Evolutionary conservation across 2,329 filamentous ascomycete species (phyloP).

Genomic region (Penicillium thymicola): DNA sequence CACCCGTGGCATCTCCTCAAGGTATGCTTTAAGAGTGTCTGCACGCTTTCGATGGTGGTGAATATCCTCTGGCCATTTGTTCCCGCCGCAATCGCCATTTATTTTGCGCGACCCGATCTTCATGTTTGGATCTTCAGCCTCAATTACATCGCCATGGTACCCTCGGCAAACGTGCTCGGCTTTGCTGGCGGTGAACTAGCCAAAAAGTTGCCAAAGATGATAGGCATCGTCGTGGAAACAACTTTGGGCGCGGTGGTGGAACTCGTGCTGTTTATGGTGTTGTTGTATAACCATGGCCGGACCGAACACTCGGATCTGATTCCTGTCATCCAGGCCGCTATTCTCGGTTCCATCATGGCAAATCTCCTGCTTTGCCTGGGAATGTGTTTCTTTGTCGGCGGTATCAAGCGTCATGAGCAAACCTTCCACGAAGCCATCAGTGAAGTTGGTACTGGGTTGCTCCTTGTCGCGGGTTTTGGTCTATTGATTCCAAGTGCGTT

Average conservation of each 20-base stretch:
- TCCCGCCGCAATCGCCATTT: slow-evolving; percentile 65
- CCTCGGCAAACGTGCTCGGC: slow-evolving; percentile 70
- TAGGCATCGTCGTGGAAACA: slow-evolving; percentile 51
- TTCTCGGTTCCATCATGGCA: slow-evolving; percentile 77
- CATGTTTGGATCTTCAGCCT: slow-evolving; percentile 66
- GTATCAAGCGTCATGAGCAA: slow-evolving; percentile 63
- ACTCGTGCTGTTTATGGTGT: slow-evolving; percentile 76
- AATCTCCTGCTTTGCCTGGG: slow-evolving; percentile 79
- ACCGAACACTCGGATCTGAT: slow-evolving; percentile 43
- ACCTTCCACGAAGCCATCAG: slow-evolving; percentile 71
- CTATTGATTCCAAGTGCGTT: slow-evolving; percentile 47
- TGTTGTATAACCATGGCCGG: slow-evolving; percentile 56
- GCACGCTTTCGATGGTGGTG: slow-evolving; percentile 60
- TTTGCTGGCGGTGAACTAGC: slow-evolving; percentile 71
- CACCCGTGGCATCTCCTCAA: slow-evolving; percentile 62
- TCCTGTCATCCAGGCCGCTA: slow-evolving; percentile 77
- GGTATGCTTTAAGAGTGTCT: slow-evolving; percentile 63
- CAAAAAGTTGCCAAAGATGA: slow-evolving; percentile 71
- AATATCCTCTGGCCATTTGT: slow-evolving; percentile 75
- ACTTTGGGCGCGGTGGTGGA: slow-evolving; percentile 72
- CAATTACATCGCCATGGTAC: slow-evolving; percentile 74
- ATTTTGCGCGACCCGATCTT: slow-evolving; percentile 54
- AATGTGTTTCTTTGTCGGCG: slow-evolving; percentile 74
- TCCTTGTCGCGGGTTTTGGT: slow-evolving; percentile 69
- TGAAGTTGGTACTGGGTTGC: slow-evolving; percentile 72